These are phyloP conservation scores for Colletotrichum lini DNA, from an alignment of 2,329 filamentous ascomycete genomes.

Conservation along the genomic window DNA sequence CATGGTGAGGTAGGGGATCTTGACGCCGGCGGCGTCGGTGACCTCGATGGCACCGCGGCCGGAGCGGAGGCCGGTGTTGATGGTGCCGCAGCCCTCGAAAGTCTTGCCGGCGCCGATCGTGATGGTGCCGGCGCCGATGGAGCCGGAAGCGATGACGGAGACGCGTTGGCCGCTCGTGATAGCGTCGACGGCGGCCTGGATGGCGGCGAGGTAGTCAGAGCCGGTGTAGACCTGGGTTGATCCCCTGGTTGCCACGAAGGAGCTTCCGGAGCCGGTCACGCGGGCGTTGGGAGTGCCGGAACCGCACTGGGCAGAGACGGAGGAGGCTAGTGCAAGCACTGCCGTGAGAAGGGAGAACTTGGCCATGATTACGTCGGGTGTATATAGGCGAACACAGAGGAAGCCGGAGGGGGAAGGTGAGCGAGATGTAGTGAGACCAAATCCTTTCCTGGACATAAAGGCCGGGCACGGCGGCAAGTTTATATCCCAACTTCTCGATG, in stretches of 20 bases:
- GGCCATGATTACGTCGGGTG: constrained; percentile 40
- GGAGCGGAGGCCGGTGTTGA: constrained; percentile 58
- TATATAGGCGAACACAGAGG: not conserved
- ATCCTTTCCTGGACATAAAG: too few species aligned
- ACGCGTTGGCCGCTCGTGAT: constrained; percentile 67
- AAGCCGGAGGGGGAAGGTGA: not conserved
- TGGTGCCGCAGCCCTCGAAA: constrained; percentile 72
- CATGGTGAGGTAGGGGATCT: constrained; percentile 70
- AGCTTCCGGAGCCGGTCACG: constrained; percentile 62
- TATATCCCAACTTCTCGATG: constrained; percentile 10
- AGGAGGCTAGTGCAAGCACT: constrained; percentile 57
- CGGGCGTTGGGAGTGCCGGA: constrained; percentile 61
- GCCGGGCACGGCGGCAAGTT: constrained; percentile 6
- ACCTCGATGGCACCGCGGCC: constrained; percentile 70
- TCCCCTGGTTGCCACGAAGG: constrained; percentile 62
- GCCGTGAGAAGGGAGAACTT: constrained; percentile 48
- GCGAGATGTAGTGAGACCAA: not conserved
- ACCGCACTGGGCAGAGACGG: constrained; percentile 61
- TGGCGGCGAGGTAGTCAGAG: constrained; percentile 67
- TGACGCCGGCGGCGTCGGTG: constrained; percentile 61
- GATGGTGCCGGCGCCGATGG: constrained; percentile 68
- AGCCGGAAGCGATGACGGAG: constrained; percentile 67
- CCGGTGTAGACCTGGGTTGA: constrained; percentile 64
- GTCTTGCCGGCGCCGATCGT: constrained; percentile 66
- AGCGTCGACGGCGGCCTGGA: constrained; percentile 68